phyloP scores from a whole-genome alignment of 1,284 basidiomycete genomes.

The Malassezia psittaci region DNA sequence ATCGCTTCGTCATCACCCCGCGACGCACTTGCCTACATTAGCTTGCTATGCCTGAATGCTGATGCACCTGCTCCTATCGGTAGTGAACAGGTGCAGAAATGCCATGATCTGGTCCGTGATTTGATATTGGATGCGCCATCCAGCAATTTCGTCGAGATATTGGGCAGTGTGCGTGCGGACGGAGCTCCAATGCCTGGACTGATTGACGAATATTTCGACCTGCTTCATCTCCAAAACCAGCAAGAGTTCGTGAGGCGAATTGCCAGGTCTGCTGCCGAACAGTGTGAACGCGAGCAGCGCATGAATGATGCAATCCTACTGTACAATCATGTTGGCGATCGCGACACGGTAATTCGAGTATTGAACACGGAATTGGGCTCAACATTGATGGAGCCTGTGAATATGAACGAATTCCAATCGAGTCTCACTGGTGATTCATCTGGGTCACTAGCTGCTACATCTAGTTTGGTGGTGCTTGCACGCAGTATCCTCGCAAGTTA shows the following conservation, averaged over 20 bases:
- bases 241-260: conserved; percentile 72
- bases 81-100: conserved; percentile 69
- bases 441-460: conserved; percentile 56
- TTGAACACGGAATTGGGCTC: conserved; percentile 83
- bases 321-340: conserved; percentile 88
- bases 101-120: conserved; percentile 76
- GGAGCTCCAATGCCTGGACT: conserved; percentile 76
- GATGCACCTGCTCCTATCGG: conserved; percentile 60
- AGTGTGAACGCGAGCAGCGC: conserved; percentile 60
- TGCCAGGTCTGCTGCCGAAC: conserved; percentile 66
- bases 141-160: conserved; percentile 64
- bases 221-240: conserved; percentile 65
- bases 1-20: conserved; percentile 84
- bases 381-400: conserved; percentile 37
- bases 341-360: conserved; percentile 73
- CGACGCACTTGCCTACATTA: conserved; percentile 89
- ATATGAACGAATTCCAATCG: conserved; percentile 16
- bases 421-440: conserved; percentile 13
- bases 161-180: conserved; percentile 79
- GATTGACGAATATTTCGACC: conserved; percentile 68
- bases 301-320: conserved; percentile 85
- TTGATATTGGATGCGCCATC: conserved; percentile 73
- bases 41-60: conserved; percentile 66
- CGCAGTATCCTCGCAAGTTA: conserved; percentile 75
- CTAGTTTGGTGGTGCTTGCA: conserved; percentile 66